Evolutionary conservation across 2,329 filamentous ascomycete species (phyloP).

Genomic region (Huntiella bhutanensis): DNA sequence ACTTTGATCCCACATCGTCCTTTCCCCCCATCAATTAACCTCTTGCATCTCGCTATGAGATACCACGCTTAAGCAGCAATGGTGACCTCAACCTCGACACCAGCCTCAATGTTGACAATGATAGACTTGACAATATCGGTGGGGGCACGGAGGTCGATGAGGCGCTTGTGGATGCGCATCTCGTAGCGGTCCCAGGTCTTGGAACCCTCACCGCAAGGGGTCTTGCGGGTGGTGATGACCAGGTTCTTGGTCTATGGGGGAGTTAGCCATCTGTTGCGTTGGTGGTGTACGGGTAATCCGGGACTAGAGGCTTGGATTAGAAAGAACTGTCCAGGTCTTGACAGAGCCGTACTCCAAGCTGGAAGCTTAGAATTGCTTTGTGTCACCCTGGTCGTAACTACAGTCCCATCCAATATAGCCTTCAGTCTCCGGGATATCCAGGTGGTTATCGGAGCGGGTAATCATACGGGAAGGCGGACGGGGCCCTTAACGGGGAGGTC

Average conservation of each 20-base stretch:
- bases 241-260: conserved; percentile 67
- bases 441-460: not conserved
- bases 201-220: conserved; percentile 96
- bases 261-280: conserved; percentile 3
- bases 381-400: too few species aligned
- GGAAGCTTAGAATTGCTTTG: too few species aligned
- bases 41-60: too few species aligned
- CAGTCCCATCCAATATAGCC: too few species aligned
- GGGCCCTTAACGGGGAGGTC: conserved; percentile 96
- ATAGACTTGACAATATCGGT: conserved; percentile 96
- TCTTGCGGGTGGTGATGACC: conserved; percentile 96
- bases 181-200: conserved; percentile 99
- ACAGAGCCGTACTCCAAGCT: too few species aligned
- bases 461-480: conserved; percentile 48
- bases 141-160: conserved; percentile 93
- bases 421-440: too few species aligned
- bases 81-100: conserved; percentile 84
- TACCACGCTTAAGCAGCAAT: conserved; percentile 51
- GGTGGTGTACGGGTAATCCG: not conserved
- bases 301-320: not conserved
- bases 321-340: not conserved
- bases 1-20: too few species aligned
- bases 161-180: conserved; percentile 98
- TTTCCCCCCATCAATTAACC: too few species aligned
- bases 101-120: conserved; percentile 89